These are phyloP conservation scores for Polytolypa hystricis DNA, from an alignment of 2,329 filamentous ascomycete species.

Conservation along the genomic window DNA sequence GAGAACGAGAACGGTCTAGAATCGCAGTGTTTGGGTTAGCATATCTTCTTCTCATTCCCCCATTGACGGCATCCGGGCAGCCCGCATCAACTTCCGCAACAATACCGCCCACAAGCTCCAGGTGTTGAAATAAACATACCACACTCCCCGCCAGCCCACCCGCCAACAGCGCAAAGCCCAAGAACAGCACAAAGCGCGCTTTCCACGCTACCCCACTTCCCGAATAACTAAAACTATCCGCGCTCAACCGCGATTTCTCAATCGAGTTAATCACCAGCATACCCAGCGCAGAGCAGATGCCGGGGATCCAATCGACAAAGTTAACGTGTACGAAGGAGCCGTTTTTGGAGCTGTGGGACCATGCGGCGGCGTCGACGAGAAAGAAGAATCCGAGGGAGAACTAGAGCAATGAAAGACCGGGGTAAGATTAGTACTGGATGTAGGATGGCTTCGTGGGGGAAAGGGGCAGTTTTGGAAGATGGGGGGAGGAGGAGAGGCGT, in stretches of 20 bases:
- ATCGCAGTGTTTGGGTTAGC: background rate
- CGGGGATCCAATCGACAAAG: constrained; percentile 62
- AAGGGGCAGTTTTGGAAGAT: constrained; percentile 1
- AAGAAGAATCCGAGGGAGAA: constrained; percentile 61
- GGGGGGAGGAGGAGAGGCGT: constrained; percentile 19
- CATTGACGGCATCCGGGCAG: background rate
- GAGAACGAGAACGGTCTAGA: constrained; percentile 51
- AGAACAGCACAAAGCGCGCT: constrained; percentile 55
- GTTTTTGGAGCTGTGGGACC: constrained; percentile 51
- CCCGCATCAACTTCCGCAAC: background rate
- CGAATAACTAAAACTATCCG: constrained; percentile 54
- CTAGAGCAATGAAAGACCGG: constrained; percentile 26
- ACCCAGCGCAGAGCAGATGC: constrained; percentile 57
- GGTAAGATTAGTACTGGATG: background rate
- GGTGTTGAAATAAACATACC: constrained; percentile 26
- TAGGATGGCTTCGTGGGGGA: background rate
- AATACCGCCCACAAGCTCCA: too few relatives aligned
- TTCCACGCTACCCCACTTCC: constrained; percentile 61
- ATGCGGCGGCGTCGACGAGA: constrained; percentile 55
- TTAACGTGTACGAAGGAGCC: constrained; percentile 53
- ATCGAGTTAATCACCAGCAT: constrained; percentile 65
- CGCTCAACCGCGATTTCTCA: constrained; percentile 54
- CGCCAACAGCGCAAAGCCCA: constrained; percentile 58
- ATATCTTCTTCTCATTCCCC: too few relatives aligned
- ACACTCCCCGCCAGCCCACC: constrained; percentile 57